phyloP scores from a whole-genome alignment of 495 filamentous ascomycete genomes.

The Aspergillus taichungensis region DNA sequence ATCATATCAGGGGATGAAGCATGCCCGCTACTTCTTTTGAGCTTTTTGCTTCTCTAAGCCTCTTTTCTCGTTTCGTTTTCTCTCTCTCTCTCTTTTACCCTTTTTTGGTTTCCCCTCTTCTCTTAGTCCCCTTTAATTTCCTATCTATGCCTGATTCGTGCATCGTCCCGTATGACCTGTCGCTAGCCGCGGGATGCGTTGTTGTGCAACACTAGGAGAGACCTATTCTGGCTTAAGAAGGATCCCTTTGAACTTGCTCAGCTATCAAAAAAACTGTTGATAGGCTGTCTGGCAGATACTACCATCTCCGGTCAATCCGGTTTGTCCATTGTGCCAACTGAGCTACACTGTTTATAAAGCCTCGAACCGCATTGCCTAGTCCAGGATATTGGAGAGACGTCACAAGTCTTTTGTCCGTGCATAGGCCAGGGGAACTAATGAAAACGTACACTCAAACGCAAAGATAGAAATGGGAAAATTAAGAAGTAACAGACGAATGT shows the following conservation, averaged over 20 bases:
- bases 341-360: too few species aligned
- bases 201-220: conserved; percentile 11
- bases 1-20: background rate
- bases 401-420: too few species aligned
- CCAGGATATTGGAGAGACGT: too few species aligned
- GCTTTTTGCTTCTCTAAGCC: background rate
- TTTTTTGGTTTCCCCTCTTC: conserved; percentile 3
- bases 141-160: conserved; percentile 11
- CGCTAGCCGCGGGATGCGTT: conserved; percentile 19
- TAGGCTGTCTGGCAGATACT: too few species aligned
- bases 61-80: background rate
- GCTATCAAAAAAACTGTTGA: too few species aligned
- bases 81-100: background rate
- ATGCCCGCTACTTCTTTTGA: background rate
- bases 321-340: too few species aligned
- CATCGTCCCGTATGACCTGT: conserved; percentile 11
- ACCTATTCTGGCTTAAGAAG: background rate
- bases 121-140: conserved; percentile 6
- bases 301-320: too few species aligned
- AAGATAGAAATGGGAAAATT: too few species aligned
- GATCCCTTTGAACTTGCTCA: background rate
- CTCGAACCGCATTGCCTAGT: too few species aligned
- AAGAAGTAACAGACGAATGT: too few species aligned
- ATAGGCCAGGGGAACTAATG: too few species aligned
- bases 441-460: too few species aligned